Conservation (phyloP, 495 filamentous ascomycete species). For the Aspergillus sparsus region DNA sequence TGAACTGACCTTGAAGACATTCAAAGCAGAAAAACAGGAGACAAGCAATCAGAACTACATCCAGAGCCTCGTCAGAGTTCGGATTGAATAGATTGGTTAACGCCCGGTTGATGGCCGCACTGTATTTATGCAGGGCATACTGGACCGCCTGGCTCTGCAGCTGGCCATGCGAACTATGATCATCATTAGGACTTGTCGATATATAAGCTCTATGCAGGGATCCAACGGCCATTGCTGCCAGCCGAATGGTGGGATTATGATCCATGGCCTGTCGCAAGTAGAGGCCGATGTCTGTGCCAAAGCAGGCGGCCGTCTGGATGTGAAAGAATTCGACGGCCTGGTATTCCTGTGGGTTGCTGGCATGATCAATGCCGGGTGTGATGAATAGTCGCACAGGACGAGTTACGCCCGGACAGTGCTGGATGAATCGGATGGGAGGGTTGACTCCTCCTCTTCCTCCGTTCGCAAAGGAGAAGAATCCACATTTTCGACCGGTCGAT, state of each 20-base stretch:
- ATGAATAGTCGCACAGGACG: slow-evolving; percentile 19
- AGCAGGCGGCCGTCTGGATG: slow-evolving; percentile 55
- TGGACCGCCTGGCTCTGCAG: slow-evolving; percentile 18
- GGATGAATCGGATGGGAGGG: slow-evolving; percentile 19
- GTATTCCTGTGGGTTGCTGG: slow-evolving; percentile 38
- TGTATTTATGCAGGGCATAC: slow-evolving; percentile 53
- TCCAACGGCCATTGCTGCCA: slow-evolving; percentile 62
- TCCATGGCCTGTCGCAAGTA: slow-evolving; percentile 58
- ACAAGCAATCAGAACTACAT: slow-evolving; percentile 55
- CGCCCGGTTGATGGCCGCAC: slow-evolving; percentile 48
- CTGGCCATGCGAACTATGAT: background rate
- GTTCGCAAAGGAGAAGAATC: slow-evolving; percentile 19
- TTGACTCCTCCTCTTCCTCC: background rate
- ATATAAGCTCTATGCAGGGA: slow-evolving; percentile 49
- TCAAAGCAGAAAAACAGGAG: slow-evolving; percentile 59
- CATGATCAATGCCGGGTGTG: slow-evolving; percentile 15
- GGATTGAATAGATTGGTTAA: background rate
- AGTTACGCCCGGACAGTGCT: slow-evolving; percentile 20
- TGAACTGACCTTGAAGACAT: slow-evolving; percentile 51
- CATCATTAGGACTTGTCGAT: slow-evolving; percentile 45
- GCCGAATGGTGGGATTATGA: slow-evolving; percentile 59
- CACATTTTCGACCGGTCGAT: slow-evolving; percentile 47
- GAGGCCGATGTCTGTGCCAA: slow-evolving; percentile 56
- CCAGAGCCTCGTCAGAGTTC: slow-evolving; percentile 2
- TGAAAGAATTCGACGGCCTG: slow-evolving; percentile 62